Percentiles rank a stretch among this genome's conserved stretches.
Evolutionary conservation across 2,329 filamentous ascomycete species (phyloP).

Genomic region (Ophiostoma ips): DNA sequence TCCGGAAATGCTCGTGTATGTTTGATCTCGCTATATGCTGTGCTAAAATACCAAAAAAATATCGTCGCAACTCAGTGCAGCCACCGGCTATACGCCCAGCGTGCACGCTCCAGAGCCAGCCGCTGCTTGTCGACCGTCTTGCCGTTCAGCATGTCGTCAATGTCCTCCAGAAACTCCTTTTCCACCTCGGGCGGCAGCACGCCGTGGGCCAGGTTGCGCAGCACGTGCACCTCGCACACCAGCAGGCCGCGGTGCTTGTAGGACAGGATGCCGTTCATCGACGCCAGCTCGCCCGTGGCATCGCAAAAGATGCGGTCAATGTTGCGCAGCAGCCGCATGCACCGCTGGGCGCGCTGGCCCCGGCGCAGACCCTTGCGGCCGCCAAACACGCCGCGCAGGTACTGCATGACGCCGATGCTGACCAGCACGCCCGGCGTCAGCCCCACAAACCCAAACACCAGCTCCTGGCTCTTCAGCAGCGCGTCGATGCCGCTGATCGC

Average conservation of each 20-base stretch:
- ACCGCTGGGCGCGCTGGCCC: slow-evolving; percentile 52
- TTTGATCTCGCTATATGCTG: slow-evolving; percentile 1
- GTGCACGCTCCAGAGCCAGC: slow-evolving; percentile 66
- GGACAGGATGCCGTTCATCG: slow-evolving; percentile 59
- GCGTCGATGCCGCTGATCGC: slow-evolving; percentile 93
- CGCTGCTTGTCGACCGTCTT: slow-evolving; percentile 66
- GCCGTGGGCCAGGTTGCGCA: slow-evolving; percentile 53
- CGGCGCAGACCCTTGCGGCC: slow-evolving; percentile 54
- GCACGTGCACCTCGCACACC: slow-evolving; percentile 75
- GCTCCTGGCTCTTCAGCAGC: slow-evolving; percentile 85
- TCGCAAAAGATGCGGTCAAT: slow-evolving; percentile 68
- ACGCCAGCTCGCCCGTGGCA: slow-evolving; percentile 38
- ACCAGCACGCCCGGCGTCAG: slow-evolving; percentile 88
- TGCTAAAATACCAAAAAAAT: background rate
- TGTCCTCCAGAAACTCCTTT: slow-evolving; percentile 77
- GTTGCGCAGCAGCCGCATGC: slow-evolving; percentile 68
- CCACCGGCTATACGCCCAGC: slow-evolving; percentile 84
- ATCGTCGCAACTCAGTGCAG: slow-evolving; percentile 21
- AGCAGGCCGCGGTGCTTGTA: slow-evolving; percentile 90
- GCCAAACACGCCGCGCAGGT: slow-evolving; percentile 55
- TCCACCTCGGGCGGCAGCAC: slow-evolving; percentile 62
- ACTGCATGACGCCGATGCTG: slow-evolving; percentile 58
- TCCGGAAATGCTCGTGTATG: background rate
- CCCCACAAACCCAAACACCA: slow-evolving; percentile 95
- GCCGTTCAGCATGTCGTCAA: slow-evolving; percentile 74